Evolutionary conservation across 257 asterid genomes (phyloP).

Genomic region (Przewalskia tangutica): DNA sequence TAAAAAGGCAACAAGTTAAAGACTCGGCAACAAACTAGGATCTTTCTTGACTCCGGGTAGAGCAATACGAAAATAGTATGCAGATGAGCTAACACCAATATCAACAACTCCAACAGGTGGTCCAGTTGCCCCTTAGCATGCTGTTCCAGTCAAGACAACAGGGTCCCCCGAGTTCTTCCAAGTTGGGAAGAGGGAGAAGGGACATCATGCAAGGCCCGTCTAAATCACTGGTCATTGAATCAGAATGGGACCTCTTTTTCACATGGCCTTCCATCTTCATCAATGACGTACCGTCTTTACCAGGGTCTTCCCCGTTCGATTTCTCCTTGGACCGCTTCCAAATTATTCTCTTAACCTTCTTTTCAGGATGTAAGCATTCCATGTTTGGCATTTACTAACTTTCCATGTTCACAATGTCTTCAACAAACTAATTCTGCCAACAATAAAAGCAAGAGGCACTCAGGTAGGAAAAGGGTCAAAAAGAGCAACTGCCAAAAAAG

Average conservation of each 20-base stretch:
- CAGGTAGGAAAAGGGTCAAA: not conserved
- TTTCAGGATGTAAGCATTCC: constrained; percentile 26
- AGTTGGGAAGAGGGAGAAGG: constrained; percentile 38
- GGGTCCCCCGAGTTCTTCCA: constrained; percentile 31
- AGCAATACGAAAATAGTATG: constrained; percentile 75
- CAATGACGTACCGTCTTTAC: not conserved
- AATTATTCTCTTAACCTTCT: constrained; percentile 25
- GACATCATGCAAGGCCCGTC: constrained; percentile 43
- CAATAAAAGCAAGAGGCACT: not conserved
- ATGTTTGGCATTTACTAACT: constrained; percentile 13
- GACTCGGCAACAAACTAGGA: constrained; percentile 40
- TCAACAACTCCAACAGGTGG: constrained; percentile 73
- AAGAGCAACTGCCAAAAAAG: not conserved
- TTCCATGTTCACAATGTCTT: constrained; percentile 3
- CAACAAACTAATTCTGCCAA: not conserved
- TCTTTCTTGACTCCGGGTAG: constrained; percentile 86
- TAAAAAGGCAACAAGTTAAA: not conserved
- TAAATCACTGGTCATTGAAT: not conserved
- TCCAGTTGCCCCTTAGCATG: constrained; percentile 37
- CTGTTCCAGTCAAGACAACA: constrained; percentile 53
- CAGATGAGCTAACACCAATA: constrained; percentile 42
- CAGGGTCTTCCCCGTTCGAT: not conserved
- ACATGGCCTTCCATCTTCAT: constrained; percentile 12
- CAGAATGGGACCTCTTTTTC: constrained; percentile 10
- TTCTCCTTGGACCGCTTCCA: constrained; percentile 29